phyloP scores from a whole-genome alignment of 1,139 yeast species.

The Magnusiomyces starmeri region DNA sequence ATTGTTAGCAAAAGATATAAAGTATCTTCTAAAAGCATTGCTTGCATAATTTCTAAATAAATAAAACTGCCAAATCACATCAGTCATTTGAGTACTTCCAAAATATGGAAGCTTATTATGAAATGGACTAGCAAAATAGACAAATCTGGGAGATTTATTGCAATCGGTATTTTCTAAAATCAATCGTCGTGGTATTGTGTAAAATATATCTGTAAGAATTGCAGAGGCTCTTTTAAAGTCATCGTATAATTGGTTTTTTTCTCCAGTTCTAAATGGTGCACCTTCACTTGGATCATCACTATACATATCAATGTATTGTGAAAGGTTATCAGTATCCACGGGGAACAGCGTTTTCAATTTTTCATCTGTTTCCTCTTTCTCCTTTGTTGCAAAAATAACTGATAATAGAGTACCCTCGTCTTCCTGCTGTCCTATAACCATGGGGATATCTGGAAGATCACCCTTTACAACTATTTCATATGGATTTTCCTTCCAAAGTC shows the following conservation, averaged over 20 bases:
- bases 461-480: conserved; percentile 15
- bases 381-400: conserved; percentile 8
- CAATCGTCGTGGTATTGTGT: conserved; percentile 20
- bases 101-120: conserved; percentile 16
- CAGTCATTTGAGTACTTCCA: conserved; percentile 18
- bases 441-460: conserved; percentile 19
- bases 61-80: conserved; percentile 8
- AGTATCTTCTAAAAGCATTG: conserved; percentile 18
- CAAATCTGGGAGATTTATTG: conserved; percentile 1
- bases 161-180: conserved; percentile 11
- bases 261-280: conserved; percentile 22
- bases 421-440: conserved; percentile 21
- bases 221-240: conserved; percentile 21
- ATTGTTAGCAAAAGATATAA: conserved; percentile 20
- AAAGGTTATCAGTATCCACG: conserved; percentile 8
- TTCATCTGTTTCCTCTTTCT: conserved; percentile 3
- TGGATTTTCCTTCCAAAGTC: conserved; percentile 13
- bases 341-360: not conserved
- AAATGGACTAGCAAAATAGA: conserved; percentile 12
- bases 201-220: conserved; percentile 19
- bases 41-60: conserved; percentile 7
- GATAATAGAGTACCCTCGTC: conserved; percentile 25
- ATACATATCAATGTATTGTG: conserved; percentile 14
- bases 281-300: conserved; percentile 19
- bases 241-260: conserved; percentile 10